Conservation (phyloP, 495 filamentous ascomycete genomes). For the Penicillium salamii region DNA sequence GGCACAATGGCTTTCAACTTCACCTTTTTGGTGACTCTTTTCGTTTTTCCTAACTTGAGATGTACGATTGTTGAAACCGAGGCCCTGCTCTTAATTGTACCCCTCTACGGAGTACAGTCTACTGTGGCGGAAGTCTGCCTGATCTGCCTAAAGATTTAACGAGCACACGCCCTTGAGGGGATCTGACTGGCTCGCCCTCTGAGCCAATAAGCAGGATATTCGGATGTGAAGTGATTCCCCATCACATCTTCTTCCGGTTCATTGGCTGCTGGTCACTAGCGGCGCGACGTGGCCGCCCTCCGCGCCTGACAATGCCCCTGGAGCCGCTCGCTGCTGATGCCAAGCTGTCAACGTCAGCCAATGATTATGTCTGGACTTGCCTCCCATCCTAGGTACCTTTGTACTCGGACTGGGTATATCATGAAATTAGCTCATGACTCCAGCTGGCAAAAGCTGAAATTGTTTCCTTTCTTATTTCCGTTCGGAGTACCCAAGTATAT, state of each 20-base stretch:
- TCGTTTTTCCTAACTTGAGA: background rate
- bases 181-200: conserved; percentile 4
- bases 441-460: background rate
- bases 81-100: background rate
- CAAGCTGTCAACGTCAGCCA: conserved; percentile 14
- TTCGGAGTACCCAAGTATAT: too few species aligned
- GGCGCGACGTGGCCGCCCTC: conserved; percentile 11
- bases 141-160: background rate
- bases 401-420: too few species aligned
- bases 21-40: background rate
- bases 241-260: conserved; percentile 20
- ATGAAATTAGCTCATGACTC: background rate
- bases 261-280: conserved; percentile 21
- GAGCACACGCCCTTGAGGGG: background rate
- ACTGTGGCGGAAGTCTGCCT: background rate
- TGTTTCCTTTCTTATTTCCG: too few species aligned
- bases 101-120: too few species aligned
- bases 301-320: conserved; percentile 23
- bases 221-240: conserved; percentile 6
- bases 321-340: conserved; percentile 22
- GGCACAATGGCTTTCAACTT: background rate
- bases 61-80: background rate
- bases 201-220: conserved; percentile 6
- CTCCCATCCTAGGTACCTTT: too few species aligned
- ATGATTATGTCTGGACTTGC: conserved; percentile 2